Evolutionary conservation across 2,329 filamentous ascomycete genomes (phyloP).

Genomic region (Trichoderma sp.): DNA sequence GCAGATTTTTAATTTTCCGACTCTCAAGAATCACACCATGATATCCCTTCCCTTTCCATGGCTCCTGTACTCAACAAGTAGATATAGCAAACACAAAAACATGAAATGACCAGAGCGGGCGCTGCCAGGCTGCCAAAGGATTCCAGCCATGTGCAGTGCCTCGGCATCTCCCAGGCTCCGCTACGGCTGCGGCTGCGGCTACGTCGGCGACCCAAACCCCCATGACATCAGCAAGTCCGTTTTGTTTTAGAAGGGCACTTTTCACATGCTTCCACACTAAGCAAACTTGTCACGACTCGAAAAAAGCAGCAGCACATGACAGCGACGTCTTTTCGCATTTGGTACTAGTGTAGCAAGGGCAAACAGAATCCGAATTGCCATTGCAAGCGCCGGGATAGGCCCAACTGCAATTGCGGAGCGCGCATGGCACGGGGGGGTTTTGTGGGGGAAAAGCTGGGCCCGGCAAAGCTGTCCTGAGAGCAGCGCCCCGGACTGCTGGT

Average conservation of each 20-base stretch:
- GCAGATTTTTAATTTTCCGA: neutral
- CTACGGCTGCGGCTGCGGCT: conserved; percentile 12
- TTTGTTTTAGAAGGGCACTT: neutral
- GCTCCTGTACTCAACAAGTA: neutral
- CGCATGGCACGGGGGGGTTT: neutral
- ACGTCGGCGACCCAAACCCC: neutral
- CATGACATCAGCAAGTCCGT: conserved; percentile 26
- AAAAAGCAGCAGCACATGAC: neutral
- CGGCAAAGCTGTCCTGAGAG: neutral
- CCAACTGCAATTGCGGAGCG: neutral
- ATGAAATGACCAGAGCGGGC: neutral
- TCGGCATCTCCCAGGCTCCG: conserved; percentile 20
- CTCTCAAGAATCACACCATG: neutral
- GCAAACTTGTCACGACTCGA: neutral
- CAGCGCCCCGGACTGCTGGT: neutral
- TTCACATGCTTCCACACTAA: conserved; percentile 18
- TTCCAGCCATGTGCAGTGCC: conserved; percentile 2
- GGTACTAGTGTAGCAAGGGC: neutral
- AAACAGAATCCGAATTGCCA: neutral
- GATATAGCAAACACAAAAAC: neutral
- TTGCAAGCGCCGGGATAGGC: neutral
- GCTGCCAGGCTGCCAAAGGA: neutral
- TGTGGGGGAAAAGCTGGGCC: conserved; percentile 11
- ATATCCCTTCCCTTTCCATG: neutral
- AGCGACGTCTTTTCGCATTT: neutral